phyloP scores from a whole-genome alignment of 2,329 filamentous ascomycete species.

The Elsinoe perseae region DNA sequence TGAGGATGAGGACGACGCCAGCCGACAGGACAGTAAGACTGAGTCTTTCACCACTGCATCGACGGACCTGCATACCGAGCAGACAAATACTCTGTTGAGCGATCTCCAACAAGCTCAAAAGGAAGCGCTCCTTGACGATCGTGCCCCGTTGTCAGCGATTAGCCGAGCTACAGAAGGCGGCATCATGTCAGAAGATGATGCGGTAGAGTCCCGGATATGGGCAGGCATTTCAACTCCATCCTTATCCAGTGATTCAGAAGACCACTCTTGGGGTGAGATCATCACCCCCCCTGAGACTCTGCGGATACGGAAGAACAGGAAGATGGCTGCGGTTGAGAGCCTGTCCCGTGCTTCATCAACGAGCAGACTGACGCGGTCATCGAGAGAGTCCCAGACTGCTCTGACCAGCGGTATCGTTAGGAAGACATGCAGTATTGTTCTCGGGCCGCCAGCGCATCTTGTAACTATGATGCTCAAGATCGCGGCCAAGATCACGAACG shows the following conservation, averaged over 20 bases:
- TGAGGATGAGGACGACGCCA: not conserved
- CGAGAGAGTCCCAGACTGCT: slow-evolving; percentile 14
- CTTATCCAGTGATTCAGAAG: slow-evolving; percentile 36
- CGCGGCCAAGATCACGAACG: slow-evolving; percentile 61
- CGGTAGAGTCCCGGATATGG: slow-evolving; percentile 10
- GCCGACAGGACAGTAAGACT: not conserved
- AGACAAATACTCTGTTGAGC: not conserved
- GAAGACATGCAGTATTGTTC: slow-evolving; percentile 67
- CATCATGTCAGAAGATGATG: slow-evolving; percentile 14
- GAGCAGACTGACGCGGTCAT: not conserved
- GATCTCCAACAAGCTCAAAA: slow-evolving; percentile 4
- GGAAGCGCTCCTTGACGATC: slow-evolving; percentile 8
- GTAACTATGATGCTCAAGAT: slow-evolving; percentile 74
- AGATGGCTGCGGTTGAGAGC: slow-evolving; percentile 22
- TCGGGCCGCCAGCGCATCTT: slow-evolving; percentile 73
- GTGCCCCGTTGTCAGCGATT: slow-evolving; percentile 22
- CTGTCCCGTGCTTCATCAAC: not conserved
- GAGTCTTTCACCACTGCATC: not conserved
- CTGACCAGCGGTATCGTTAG: slow-evolving; percentile 52
- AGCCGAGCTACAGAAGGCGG: slow-evolving; percentile 8
- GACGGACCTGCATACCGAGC: not conserved
- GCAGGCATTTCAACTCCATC: slow-evolving; percentile 35
- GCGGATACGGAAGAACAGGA: slow-evolving; percentile 29
- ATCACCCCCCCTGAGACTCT: slow-evolving; percentile 35
- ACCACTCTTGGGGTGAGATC: slow-evolving; percentile 36